These are phyloP conservation scores for Penicillium paradoxum DNA, from an alignment of 495 filamentous ascomycete species.

Conservation along the genomic window DNA sequence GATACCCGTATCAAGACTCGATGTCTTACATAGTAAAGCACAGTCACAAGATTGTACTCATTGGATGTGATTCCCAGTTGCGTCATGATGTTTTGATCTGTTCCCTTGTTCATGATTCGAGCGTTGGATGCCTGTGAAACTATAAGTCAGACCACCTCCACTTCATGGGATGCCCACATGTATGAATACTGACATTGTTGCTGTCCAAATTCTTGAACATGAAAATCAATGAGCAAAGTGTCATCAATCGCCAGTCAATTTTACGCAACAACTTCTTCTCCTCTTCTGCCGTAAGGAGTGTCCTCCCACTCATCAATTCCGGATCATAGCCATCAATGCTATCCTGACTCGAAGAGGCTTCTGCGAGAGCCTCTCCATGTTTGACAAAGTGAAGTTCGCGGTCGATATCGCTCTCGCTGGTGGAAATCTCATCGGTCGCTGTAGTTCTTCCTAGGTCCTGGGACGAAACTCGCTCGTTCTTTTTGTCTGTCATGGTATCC, in stretches of 20 bases:
- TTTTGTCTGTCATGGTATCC: conserved; percentile 7
- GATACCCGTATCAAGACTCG: background rate
- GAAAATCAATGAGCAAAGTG: conserved; percentile 40
- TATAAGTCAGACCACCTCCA: background rate
- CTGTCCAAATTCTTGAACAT: conserved; percentile 42
- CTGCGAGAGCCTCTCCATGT: conserved; percentile 15
- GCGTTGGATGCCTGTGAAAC: conserved; percentile 34
- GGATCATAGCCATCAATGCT: conserved; percentile 37
- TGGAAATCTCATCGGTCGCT: conserved; percentile 13
- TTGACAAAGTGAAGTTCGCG: conserved; percentile 17
- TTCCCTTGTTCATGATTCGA: conserved; percentile 33
- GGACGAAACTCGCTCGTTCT: background rate
- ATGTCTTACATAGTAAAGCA: conserved; percentile 24
- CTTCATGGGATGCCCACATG: conserved; percentile 4
- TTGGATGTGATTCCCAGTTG: conserved; percentile 30
- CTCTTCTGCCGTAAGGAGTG: conserved; percentile 33
- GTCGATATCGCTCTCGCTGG: conserved; percentile 21
- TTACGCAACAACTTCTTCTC: conserved; percentile 40
- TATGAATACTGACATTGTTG: no score
- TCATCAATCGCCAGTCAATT: conserved; percentile 44
- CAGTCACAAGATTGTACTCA: conserved; percentile 28
- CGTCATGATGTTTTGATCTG: conserved; percentile 39
- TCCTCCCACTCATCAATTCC: conserved; percentile 37
- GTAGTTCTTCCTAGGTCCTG: conserved; percentile 1
- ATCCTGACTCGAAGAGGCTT: conserved; percentile 21